Conservation (phyloP, 257 asterid genomes). For the Echites panduratus region DNA sequence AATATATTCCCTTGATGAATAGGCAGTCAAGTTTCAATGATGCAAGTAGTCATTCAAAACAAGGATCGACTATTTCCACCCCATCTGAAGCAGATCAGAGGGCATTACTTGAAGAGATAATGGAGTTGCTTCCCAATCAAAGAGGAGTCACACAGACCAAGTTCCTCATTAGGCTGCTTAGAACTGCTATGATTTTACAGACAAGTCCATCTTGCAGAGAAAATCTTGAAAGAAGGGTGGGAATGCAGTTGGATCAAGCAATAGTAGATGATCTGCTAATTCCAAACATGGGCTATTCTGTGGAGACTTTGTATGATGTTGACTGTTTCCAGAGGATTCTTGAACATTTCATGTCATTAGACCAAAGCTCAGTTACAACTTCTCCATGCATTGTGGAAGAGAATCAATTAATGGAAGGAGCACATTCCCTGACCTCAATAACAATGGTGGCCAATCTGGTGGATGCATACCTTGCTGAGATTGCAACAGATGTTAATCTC, state of each 20-base stretch:
- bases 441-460: conserved; percentile 80
- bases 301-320: conserved; percentile 65
- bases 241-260: conserved; percentile 73
- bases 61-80: conserved; percentile 43
- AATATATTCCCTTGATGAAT: conserved; percentile 71
- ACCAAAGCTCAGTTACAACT: conserved; percentile 48
- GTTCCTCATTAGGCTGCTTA: conserved; percentile 65
- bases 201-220: conserved; percentile 60
- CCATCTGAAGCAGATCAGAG: conserved; percentile 83
- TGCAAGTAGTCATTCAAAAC: conserved; percentile 28
- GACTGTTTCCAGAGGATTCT: conserved; percentile 91
- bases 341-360: conserved; percentile 64
- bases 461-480: conserved; percentile 83
- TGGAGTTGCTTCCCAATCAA: conserved; percentile 52
- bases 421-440: conserved; percentile 41
- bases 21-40: conserved; percentile 69
- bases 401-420: conserved; percentile 33
- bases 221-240: conserved; percentile 66
- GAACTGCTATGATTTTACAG: conserved; percentile 63
- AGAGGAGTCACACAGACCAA: conserved; percentile 62
- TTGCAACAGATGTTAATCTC: conserved; percentile 68
- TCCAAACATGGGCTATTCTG: conserved; percentile 58
- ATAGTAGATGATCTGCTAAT: conserved; percentile 62
- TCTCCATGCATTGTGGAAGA: conserved; percentile 68
- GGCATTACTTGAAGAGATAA: conserved; percentile 71